Evolutionary conservation across 345 rosid genomes (phyloP).

Genomic region (Salix arbutifolia): DNA sequence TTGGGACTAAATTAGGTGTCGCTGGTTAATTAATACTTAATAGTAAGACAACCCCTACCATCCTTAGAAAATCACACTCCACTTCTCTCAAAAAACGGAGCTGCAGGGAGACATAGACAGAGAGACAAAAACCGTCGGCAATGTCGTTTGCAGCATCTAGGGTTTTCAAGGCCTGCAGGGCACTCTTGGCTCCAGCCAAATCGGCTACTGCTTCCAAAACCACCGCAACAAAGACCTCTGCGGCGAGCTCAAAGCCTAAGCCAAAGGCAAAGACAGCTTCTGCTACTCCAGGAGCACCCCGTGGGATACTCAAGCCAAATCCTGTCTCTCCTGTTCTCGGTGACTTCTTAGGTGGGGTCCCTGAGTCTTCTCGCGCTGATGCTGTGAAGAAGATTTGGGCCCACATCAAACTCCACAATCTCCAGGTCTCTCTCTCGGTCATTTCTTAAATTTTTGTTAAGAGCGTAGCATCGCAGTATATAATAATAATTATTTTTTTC

Average conservation of each 20-base stretch:
- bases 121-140: not conserved
- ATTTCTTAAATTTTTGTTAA: not conserved
- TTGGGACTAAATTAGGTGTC: too few relatives aligned
- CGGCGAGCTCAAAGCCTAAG: slow-evolving; percentile 27
- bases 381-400: slow-evolving; percentile 75
- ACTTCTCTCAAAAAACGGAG: too few relatives aligned
- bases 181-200: slow-evolving; percentile 50
- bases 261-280: slow-evolving; percentile 1
- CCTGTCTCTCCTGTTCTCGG: slow-evolving; percentile 71
- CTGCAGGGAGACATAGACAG: not conserved
- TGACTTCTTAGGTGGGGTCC: slow-evolving; percentile 57
- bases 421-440: slow-evolving; percentile 52
- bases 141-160: slow-evolving; percentile 37
- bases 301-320: slow-evolving; percentile 46
- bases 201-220: slow-evolving; percentile 7
- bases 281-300: slow-evolving; percentile 10
- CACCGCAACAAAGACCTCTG: not conserved
- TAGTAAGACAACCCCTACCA: too few relatives aligned
- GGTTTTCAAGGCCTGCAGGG: slow-evolving; percentile 60
- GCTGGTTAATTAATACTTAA: too few relatives aligned
- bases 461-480: not conserved
- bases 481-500: not conserved
- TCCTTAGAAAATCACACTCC: too few relatives aligned
- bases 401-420: slow-evolving; percentile 63
- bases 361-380: slow-evolving; percentile 57